These are phyloP conservation scores for Leptographium lundbergii DNA, from an alignment of 2,329 filamentous ascomycete genomes.

Conservation along the genomic window DNA sequence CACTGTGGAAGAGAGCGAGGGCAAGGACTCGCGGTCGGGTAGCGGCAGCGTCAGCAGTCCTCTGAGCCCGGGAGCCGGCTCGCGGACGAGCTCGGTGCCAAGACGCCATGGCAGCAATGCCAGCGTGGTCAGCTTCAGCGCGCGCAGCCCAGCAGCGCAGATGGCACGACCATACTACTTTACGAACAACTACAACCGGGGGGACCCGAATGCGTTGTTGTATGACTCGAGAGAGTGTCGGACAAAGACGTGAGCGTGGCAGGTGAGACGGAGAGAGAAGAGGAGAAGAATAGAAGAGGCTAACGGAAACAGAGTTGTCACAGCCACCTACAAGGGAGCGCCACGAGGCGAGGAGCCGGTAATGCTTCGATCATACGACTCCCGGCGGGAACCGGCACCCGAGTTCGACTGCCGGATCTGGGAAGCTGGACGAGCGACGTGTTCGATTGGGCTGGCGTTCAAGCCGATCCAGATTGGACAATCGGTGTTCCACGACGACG, in stretches of 20 bases:
- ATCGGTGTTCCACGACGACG: slow-evolving; percentile 88
- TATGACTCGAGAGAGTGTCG: slow-evolving; percentile 79
- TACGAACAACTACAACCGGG: slow-evolving; percentile 38
- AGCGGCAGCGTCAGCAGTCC: slow-evolving; percentile 20
- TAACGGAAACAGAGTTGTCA: slow-evolving; percentile 57
- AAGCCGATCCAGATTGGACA: slow-evolving; percentile 93
- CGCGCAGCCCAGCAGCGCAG: slow-evolving; percentile 46
- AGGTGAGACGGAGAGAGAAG: not conserved
- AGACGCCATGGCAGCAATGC: slow-evolving; percentile 64
- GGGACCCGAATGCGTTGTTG: slow-evolving; percentile 74
- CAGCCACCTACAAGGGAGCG: slow-evolving; percentile 80
- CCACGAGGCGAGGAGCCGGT: slow-evolving; percentile 53
- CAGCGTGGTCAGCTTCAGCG: slow-evolving; percentile 72
- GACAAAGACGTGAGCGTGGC: slow-evolving; percentile 69
- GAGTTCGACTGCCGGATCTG: slow-evolving; percentile 94
- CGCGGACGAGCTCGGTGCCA: slow-evolving; percentile 26
- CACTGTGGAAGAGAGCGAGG: slow-evolving; percentile 67
- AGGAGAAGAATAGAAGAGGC: not conserved
- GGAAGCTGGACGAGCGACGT: slow-evolving; percentile 93
- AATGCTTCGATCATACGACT: slow-evolving; percentile 87
- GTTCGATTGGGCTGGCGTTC: slow-evolving; percentile 81
- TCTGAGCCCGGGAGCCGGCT: slow-evolving; percentile 22
- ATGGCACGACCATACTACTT: slow-evolving; percentile 38
- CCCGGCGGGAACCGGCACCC: slow-evolving; percentile 75
- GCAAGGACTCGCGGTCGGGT: slow-evolving; percentile 52